Percentiles rank a stretch among this genome's conserved stretches.
These are phyloP conservation scores for Vanrija sp. DNA, from an alignment of 1,284 basidiomycete species.

Conservation along the genomic window DNA sequence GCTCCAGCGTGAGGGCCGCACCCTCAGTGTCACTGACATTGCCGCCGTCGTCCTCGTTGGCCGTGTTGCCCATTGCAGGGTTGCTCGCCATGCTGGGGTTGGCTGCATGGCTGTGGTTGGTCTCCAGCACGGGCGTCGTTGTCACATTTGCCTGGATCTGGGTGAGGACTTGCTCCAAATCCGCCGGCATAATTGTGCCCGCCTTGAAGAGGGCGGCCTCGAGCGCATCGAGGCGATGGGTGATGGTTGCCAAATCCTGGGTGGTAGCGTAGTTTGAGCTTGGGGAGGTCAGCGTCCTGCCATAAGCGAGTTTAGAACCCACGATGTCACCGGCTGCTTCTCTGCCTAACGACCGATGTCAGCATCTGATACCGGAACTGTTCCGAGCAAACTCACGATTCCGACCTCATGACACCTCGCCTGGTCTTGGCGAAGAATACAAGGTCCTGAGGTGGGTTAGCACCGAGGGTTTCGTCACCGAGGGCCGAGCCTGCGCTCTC, in stretches of 20 bases:
- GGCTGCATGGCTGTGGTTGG: constrained; percentile 2
- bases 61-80: constrained; percentile 7
- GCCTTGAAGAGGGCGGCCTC: constrained; percentile 44
- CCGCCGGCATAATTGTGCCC: constrained; percentile 40
- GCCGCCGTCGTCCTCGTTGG: constrained; percentile 15
- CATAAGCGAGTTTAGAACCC: constrained; percentile 1
- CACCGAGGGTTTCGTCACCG: not conserved
- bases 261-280: constrained; percentile 43
- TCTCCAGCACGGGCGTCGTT: not conserved
- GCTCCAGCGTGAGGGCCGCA: constrained; percentile 49
- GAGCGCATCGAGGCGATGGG: constrained; percentile 47
- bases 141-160: constrained; percentile 12
- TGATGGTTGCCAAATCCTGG: constrained; percentile 41
- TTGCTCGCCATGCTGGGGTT: not conserved
- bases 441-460: constrained; percentile 34
- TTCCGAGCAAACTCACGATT: constrained; percentile 30
- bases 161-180: constrained; percentile 42
- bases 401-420: constrained; percentile 49
- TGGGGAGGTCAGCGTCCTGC: not conserved
- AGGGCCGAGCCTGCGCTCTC: not conserved
- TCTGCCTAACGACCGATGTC: constrained; percentile 26
- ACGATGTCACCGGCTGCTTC: constrained; percentile 39
- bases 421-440: constrained; percentile 45
- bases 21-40: constrained; percentile 48
- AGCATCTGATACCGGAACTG: too few relatives aligned